Base-by-base conservation (phyloP, 495 filamentous ascomycete genomes). In the Clavariopsis aquatica region DNA sequence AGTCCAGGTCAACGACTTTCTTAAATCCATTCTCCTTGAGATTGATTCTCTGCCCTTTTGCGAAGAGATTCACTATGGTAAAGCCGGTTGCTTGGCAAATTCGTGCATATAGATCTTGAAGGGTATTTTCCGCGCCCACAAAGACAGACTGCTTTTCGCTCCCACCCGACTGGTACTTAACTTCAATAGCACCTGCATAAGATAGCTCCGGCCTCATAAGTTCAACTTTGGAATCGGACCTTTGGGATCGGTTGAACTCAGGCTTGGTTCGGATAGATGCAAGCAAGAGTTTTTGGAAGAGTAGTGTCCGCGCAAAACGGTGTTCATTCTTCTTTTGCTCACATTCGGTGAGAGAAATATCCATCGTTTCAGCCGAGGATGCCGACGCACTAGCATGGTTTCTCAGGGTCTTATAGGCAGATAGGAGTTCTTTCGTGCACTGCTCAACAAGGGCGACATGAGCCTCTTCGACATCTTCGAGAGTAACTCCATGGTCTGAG, bases 391-490 rank as follows among this genome's bases (percentile, higher is more conserved):
- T 26, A 13, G n/a, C 19, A 17, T 52, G n/a, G 10, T 28, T 31
- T 26, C 68, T 45, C 5, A 70, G 17, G 41, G 54, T 52, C n/a
- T 57, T 46, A 41, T 67, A 64, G 0, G 61, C 31, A 19, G 60
- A 36, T 51, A 62, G 34, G 5, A 96, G 80, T 71, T 94, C 89
- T 17, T 81, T 75, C 12, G 95, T 81, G 68, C 92, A 96, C 51
- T 90, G 85, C 65, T 89, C 81, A 19, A 91, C 90, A 13, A 96
- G 79, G 10, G 82, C 80, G 59, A 93, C 79, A 74, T 96, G 92
- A n/a, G 93, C 88, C 19, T 81, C 80, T 64, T 89, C 83, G 22
- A 83, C 76, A 6, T 82, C 79, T 22, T 79, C 78, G 17, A 73
- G 72, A 7, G 79, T 76, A 5, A 80, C 71, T 15, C 72, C 76